Percentiles rank a stretch among this genome's conserved stretches.
These are phyloP conservation scores for Neoboletus subvelutipes DNA, from an alignment of 768 basidiomycete species.

Conservation along the genomic window DNA sequence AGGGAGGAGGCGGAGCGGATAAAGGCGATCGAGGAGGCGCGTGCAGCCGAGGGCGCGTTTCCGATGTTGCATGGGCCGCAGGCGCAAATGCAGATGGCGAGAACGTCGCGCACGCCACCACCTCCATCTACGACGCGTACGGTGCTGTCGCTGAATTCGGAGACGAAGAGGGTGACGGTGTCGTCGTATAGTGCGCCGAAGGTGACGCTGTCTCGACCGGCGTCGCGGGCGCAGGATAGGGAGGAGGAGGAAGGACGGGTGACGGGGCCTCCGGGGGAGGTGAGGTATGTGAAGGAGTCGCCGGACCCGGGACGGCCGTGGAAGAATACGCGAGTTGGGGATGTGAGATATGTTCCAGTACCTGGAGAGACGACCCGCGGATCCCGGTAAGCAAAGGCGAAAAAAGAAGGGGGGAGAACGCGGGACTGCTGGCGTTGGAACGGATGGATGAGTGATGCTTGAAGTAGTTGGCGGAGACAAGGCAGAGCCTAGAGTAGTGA, in stretches of 20 bases:
- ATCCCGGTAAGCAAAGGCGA: background rate
- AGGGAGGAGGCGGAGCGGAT: slow-evolving; percentile 51
- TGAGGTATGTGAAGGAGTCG: slow-evolving; percentile 34
- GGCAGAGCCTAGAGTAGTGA: background rate
- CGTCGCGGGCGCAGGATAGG: slow-evolving; percentile 36
- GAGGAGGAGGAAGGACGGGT: slow-evolving; percentile 42
- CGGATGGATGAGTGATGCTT: background rate
- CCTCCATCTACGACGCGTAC: slow-evolving; percentile 47
- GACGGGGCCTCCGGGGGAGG: slow-evolving; percentile 37
- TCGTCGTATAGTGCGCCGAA: slow-evolving; percentile 47
- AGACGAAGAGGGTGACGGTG: slow-evolving; percentile 51
- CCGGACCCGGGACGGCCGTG: slow-evolving; percentile 40
- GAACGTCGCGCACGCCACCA: slow-evolving; percentile 15
- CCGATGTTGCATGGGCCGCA: slow-evolving; percentile 43
- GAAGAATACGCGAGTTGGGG: slow-evolving; percentile 39
- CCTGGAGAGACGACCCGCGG: slow-evolving; percentile 9
- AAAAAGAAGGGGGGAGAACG: slow-evolving; percentile 2
- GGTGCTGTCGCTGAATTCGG: slow-evolving; percentile 57
- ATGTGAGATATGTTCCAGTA: slow-evolving; percentile 39
- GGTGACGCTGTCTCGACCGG: slow-evolving; percentile 32
- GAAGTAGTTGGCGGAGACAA: background rate
- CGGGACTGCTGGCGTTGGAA: background rate
- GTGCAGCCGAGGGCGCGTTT: slow-evolving; percentile 58
- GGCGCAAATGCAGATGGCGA: slow-evolving; percentile 21
- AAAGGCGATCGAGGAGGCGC: slow-evolving; percentile 46